Conservation (phyloP, 2,329 filamentous ascomycete species). For the Pseudocercospora eumusae region DNA sequence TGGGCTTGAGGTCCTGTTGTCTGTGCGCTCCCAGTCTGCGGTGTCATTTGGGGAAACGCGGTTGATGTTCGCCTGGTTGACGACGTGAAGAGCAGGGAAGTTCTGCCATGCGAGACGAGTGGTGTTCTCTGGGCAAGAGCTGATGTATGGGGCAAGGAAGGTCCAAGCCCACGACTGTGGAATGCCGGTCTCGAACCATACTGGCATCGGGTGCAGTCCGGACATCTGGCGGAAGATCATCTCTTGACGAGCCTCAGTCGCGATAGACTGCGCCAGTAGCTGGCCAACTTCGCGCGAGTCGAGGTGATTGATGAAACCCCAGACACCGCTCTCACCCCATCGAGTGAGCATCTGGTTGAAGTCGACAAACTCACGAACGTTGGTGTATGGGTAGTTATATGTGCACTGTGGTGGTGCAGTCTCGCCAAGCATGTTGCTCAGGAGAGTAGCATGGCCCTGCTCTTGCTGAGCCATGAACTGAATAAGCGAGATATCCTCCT, state of each 20-base stretch:
- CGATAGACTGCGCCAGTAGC: conserved; percentile 73
- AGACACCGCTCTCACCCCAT: conserved; percentile 76
- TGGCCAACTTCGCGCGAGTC: conserved; percentile 73
- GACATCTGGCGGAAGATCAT: conserved; percentile 81
- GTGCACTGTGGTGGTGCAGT: conserved; percentile 71
- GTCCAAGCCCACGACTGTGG: conserved; percentile 87
- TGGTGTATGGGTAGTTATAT: conserved; percentile 78
- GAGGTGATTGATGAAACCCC: conserved; percentile 77
- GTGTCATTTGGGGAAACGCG: conserved; percentile 64
- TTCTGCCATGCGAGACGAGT: conserved; percentile 83
- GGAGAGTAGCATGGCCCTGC: conserved; percentile 71
- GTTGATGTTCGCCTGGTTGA: conserved; percentile 76
- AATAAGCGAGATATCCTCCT: conserved; percentile 70
- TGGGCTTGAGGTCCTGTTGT: conserved; percentile 59
- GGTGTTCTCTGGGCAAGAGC: conserved; percentile 69
- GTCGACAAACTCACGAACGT: conserved; percentile 75
- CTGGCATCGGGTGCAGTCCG: conserved; percentile 77
- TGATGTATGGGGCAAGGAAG: conserved; percentile 77
- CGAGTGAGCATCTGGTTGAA: conserved; percentile 85
- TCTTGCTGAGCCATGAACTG: conserved; percentile 78
- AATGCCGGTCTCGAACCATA: conserved; percentile 77
- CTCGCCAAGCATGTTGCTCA: conserved; percentile 75
- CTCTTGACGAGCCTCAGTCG: conserved; percentile 79
- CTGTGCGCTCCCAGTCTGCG: conserved; percentile 64
- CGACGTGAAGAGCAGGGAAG: conserved; percentile 69